Percentiles rank a stretch among this genome's conserved stretches.
These are phyloP conservation scores for Aphanomyces euteiches DNA, from an alignment of 352 stramenopile genomes.

Conservation along the genomic window DNA sequence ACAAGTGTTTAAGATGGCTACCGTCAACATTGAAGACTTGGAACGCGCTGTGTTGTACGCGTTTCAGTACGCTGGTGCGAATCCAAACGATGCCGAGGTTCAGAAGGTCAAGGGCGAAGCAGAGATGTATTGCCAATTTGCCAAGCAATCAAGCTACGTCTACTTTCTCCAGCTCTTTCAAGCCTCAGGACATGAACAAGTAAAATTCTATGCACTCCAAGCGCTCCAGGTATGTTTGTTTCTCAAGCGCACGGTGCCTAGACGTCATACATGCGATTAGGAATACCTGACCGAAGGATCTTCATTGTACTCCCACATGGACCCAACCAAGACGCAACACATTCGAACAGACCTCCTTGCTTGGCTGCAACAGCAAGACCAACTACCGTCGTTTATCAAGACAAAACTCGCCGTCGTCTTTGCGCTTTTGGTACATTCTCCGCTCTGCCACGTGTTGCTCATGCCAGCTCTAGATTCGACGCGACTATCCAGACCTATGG, in stretches of 20 bases:
- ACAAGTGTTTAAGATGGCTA: not conserved
- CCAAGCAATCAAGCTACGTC: constrained; percentile 60
- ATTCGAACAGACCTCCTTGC: constrained; percentile 54
- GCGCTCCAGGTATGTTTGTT: constrained; percentile 42
- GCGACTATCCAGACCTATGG: constrained; percentile 87
- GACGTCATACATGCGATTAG: constrained; percentile 22
- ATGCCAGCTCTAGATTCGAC: constrained; percentile 64
- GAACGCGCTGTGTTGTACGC: constrained; percentile 72
- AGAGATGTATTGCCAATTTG: constrained; percentile 56
- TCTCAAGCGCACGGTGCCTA: not conserved
- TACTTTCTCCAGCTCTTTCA: constrained; percentile 70
- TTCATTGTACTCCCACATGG: constrained; percentile 19
- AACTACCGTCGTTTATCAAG: constrained; percentile 69
- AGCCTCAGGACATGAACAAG: constrained; percentile 57
- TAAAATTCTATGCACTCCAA: constrained; percentile 83
- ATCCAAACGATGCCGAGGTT: constrained; percentile 42
- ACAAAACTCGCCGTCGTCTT: constrained; percentile 80
- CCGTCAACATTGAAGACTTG: constrained; percentile 40
- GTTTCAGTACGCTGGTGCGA: constrained; percentile 74
- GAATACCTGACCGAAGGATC: constrained; percentile 44
- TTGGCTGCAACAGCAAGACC: constrained; percentile 63
- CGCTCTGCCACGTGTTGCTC: not conserved
- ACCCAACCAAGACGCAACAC: constrained; percentile 46
- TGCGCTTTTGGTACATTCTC: constrained; percentile 43
- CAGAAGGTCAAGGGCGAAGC: constrained; percentile 66